These are phyloP conservation scores for Hypoxylon rickii DNA, from an alignment of 495 filamentous ascomycete genomes.

Conservation along the genomic window DNA sequence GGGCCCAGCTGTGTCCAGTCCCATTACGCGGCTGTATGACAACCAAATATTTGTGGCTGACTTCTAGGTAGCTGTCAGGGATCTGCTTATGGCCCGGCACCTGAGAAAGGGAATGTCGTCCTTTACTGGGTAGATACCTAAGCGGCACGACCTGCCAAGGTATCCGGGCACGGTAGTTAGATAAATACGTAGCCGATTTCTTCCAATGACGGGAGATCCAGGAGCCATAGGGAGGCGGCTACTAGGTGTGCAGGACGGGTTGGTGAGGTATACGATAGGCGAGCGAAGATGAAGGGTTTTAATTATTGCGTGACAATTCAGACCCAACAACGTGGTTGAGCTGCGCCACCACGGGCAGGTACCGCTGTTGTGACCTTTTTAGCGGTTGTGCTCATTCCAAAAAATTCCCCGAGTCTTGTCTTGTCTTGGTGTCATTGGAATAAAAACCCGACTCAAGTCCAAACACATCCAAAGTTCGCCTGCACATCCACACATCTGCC, in stretches of 20 bases:
- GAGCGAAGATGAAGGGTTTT: background rate
- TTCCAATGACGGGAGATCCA: too few relatives aligned
- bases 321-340: constrained; percentile 37
- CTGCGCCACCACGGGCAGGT: constrained; percentile 35
- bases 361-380: constrained; percentile 21
- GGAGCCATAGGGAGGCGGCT: too few relatives aligned
- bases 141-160: too few relatives aligned
- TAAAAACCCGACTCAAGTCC: constrained; percentile 27
- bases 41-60: constrained; percentile 23
- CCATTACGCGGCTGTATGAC: constrained; percentile 35
- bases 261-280: too few relatives aligned
- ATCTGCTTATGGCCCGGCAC: constrained; percentile 25
- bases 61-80: constrained; percentile 1
- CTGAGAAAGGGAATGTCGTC: constrained; percentile 1
- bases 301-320: constrained; percentile 34
- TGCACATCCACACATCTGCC: too few relatives aligned
- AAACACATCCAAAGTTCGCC: constrained; percentile 10
- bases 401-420: constrained; percentile 33
- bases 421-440: too few relatives aligned
- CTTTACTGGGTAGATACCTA: too few relatives aligned
- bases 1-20: too few relatives aligned
- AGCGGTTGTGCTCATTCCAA: constrained; percentile 28
- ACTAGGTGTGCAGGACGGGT: too few relatives aligned
- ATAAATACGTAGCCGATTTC: too few relatives aligned
- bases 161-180: too few relatives aligned